Evolutionary conservation across 31 red algal species (phyloP).

Genomic region (Bonnemaisonia californica): DNA sequence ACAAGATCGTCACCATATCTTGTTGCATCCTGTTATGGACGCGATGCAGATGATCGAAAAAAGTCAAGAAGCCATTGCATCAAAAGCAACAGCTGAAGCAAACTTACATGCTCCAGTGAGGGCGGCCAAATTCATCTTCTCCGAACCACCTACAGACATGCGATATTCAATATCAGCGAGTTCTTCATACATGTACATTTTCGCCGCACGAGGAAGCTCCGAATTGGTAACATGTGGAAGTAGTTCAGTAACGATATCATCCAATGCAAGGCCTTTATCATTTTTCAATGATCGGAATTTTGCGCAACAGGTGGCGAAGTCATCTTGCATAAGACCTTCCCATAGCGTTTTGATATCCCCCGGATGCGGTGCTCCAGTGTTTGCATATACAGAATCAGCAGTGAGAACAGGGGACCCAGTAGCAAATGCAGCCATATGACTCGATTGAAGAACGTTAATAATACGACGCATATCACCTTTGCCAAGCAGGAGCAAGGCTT

Average conservation of each 20-base stretch:
- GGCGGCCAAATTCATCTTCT: constrained; percentile 71
- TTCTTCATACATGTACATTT: constrained; percentile 77
- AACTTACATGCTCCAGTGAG: constrained; percentile 85
- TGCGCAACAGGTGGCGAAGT: constrained; percentile 51
- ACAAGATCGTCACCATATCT: no score
- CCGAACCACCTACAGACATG: constrained; percentile 67
- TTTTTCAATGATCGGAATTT: constrained; percentile 42
- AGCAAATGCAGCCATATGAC: constrained; percentile 58
- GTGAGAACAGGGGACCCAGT: constrained; percentile 35
- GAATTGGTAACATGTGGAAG: constrained; percentile 50
- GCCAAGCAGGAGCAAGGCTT: constrained; percentile 76
- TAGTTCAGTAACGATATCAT: constrained; percentile 83
- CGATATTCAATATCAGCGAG: constrained; percentile 85
- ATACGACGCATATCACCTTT: constrained; percentile 95
- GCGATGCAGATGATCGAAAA: background rate
- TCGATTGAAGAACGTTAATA: constrained; percentile 90
- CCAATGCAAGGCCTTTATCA: constrained; percentile 84
- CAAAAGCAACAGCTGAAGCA: constrained; percentile 49
- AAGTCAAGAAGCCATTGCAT: constrained; percentile 37
- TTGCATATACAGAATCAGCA: constrained; percentile 78
- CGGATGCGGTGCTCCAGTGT: constrained; percentile 86
- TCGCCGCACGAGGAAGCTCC: constrained; percentile 46
- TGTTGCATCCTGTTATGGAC: no score
- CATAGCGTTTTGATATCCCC: constrained; percentile 61
- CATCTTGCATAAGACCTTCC: constrained; percentile 55